Base-by-base conservation (phyloP, 257 asterid species). In the Gynochthodes officinalis region DNA sequence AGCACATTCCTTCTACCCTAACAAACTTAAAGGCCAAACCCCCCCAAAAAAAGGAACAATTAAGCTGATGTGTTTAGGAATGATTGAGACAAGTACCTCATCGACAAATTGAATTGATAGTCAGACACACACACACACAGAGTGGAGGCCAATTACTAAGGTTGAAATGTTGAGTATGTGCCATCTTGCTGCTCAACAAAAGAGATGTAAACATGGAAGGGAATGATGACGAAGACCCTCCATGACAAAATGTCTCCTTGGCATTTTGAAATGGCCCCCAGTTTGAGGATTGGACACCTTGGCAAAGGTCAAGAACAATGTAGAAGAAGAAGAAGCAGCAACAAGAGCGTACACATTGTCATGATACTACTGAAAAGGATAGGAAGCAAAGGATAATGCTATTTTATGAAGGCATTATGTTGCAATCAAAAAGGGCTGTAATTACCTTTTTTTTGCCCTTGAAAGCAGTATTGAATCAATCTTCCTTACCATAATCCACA, bases 181-280 rank as follows among this genome's bases (percentile, higher is more conserved):
- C 54, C 65, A 4, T 25, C 25, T 15, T 54, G 23, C 35, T 69
- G 39, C 18, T 69, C 39, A 37, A 53, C 39, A 40, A 50, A 32
- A 60, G 23, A 60, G 33, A 18, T 19, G 15, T 50, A 13, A n/a
- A 67, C 30, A 49, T 49, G 72, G 49, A n/a, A 33, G 63, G 43
- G 32, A 54, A 70, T 35, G 73, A 69, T 35, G 53, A 14, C 54
- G 28, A 16, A 70, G 54, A 70, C 48, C 64, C 64, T 54, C 73
- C 74, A 70, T 37, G 1, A 70, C 74, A 70, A 37, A 54, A n/a
- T 70, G 74, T 70, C 74, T 54, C 74, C 73, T 52, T 52, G n/a
- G 50, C 50, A 37, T 35, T 69, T 35, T 52, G 49, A 68, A 68
- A 50, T 50, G 72, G 62, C 48, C 50, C 73, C 64, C 60, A 40